These are phyloP conservation scores for Cladosporium velox DNA, from an alignment of 2,329 filamentous ascomycete species.

Conservation along the genomic window DNA sequence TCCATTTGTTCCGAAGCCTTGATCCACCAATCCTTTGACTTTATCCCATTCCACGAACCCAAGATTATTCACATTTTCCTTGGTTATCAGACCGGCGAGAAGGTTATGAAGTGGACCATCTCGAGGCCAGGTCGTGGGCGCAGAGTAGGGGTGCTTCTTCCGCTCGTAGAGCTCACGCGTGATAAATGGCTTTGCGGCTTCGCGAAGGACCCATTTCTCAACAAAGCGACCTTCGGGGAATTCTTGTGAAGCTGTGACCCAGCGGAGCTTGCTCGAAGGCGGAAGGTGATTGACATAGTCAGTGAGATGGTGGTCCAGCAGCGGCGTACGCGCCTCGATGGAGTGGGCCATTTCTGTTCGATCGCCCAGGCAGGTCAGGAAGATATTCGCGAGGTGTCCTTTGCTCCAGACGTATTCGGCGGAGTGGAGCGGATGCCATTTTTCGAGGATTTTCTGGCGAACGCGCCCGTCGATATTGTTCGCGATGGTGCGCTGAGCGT, in stretches of 20 bases:
- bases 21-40: constrained; percentile 39
- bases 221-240: constrained; percentile 32
- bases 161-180: constrained; percentile 54
- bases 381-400: constrained; percentile 40
- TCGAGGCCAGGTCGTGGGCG: constrained; percentile 45
- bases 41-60: constrained; percentile 41
- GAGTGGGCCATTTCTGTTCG: constrained; percentile 49
- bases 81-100: constrained; percentile 34
- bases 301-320: constrained; percentile 44
- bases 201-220: constrained; percentile 56
- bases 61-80: constrained; percentile 33
- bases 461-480: constrained; percentile 37
- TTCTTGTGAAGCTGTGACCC: constrained; percentile 21
- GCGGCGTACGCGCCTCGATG: constrained; percentile 45
- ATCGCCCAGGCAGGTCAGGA: constrained; percentile 49
- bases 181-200: constrained; percentile 54
- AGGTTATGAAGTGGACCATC: constrained; percentile 48
- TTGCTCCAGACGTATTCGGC: constrained; percentile 44
- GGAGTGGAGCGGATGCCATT: constrained; percentile 47
- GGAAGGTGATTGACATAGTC: constrained; percentile 44
- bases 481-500: constrained; percentile 39
- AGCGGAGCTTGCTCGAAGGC: constrained; percentile 42
- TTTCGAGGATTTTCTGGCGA: constrained; percentile 33
- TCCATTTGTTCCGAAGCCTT: constrained; percentile 42
- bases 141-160: constrained; percentile 54